Conservation (phyloP, 2,329 filamentous ascomycete genomes). For the Ceratocystiopsis sp. region DNA sequence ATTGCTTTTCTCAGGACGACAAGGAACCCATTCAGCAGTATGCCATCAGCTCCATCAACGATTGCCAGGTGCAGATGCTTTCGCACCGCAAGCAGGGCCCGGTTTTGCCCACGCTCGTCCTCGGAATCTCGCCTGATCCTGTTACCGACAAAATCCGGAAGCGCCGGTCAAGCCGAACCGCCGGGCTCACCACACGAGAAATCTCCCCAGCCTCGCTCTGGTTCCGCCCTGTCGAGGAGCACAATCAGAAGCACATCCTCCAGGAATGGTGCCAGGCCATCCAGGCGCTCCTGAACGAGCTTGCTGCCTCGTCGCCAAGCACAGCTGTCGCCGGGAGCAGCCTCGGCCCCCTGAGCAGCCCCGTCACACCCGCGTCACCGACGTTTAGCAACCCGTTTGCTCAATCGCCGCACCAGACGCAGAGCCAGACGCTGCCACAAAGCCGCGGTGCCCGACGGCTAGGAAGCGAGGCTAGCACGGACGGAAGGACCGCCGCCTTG, state of each 20-base stretch:
- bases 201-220: slow-evolving; percentile 30
- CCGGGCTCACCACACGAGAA: slow-evolving; percentile 37
- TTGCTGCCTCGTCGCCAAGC: neutral
- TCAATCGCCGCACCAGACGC: slow-evolving; percentile 8
- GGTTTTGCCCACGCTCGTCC: slow-evolving; percentile 39
- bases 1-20: slow-evolving; percentile 25
- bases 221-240: slow-evolving; percentile 39
- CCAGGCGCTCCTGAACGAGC: slow-evolving; percentile 21
- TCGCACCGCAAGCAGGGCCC: slow-evolving; percentile 45
- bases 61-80: slow-evolving; percentile 41
- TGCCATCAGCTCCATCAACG: slow-evolving; percentile 31
- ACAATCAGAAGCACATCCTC: slow-evolving; percentile 23
- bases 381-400: slow-evolving; percentile 37
- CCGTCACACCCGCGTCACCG: slow-evolving; percentile 36
- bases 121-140: slow-evolving; percentile 35
- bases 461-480: too few relatives aligned
- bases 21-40: slow-evolving; percentile 36
- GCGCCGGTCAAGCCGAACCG: slow-evolving; percentile 45
- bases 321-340: slow-evolving; percentile 17
- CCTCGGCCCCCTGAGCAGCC: slow-evolving; percentile 22
- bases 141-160: slow-evolving; percentile 42
- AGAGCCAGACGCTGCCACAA: slow-evolving; percentile 10
- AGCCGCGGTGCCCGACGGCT: too few relatives aligned
- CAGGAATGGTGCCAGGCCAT: slow-evolving; percentile 44
- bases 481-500: slow-evolving; percentile 15